Evolutionary conservation across 2,329 filamentous ascomycete genomes (phyloP).

Genomic region (Juglanconis oblonga): DNA sequence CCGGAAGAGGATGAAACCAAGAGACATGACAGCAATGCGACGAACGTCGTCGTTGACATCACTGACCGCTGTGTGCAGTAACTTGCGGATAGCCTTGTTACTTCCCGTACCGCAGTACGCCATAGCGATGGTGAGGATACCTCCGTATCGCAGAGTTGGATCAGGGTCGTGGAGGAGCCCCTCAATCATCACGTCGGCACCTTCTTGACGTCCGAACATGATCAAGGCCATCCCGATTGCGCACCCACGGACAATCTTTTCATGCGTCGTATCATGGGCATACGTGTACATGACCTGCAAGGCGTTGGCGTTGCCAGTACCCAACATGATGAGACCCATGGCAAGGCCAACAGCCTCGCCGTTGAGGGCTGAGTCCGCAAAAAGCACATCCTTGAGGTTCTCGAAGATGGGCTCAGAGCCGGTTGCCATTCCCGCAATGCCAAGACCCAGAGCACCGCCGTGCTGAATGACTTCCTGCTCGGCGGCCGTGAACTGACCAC

Average conservation of each 20-base stretch:
- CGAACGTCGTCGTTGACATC: constrained; percentile 98
- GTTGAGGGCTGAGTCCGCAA: constrained; percentile 91
- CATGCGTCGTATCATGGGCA: constrained; percentile 95
- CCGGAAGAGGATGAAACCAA: constrained; percentile 97
- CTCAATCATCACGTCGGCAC: constrained; percentile 90
- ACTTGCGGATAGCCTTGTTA: constrained; percentile 96
- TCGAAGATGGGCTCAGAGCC: constrained; percentile 89
- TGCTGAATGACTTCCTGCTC: constrained; percentile 95
- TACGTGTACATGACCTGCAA: constrained; percentile 97
- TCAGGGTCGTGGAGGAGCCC: constrained; percentile 91
- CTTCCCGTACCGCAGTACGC: constrained; percentile 96
- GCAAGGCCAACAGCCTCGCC: constrained; percentile 93
- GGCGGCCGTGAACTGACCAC: constrained; percentile 69
- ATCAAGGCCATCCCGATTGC: constrained; percentile 97
- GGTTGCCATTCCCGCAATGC: constrained; percentile 96
- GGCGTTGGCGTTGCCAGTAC: constrained; percentile 91
- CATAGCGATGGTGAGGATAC: constrained; percentile 97
- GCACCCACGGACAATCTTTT: constrained; percentile 96
- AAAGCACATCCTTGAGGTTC: constrained; percentile 83
- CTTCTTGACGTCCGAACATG: constrained; percentile 96
- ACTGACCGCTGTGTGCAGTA: constrained; percentile 93
- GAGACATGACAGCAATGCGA: constrained; percentile 91
- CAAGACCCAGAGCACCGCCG: constrained; percentile 89
- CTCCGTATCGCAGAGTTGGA: constrained; percentile 89
- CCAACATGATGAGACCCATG: constrained; percentile 98